A percentile compares a stretch with the other conserved stretches of the same genome.
These are phyloP conservation scores for Daldinia concentrica DNA, from an alignment of 495 filamentous ascomycete species.

Conservation along the genomic window DNA sequence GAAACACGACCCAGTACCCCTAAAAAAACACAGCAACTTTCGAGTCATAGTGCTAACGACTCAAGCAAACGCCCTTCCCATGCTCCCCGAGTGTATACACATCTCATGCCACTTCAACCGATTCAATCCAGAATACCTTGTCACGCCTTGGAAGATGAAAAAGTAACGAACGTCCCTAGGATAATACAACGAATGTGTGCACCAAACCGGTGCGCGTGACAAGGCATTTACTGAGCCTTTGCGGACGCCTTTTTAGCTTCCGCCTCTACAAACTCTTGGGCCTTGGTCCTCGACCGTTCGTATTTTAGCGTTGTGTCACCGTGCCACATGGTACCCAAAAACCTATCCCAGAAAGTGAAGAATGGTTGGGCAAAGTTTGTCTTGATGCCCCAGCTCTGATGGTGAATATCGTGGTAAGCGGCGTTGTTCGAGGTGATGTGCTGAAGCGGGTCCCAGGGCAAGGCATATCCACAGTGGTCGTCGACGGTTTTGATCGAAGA, in stretches of 20 bases:
- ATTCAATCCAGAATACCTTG: slow-evolving; percentile 33
- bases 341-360: slow-evolving; percentile 84
- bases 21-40: slow-evolving; percentile 7
- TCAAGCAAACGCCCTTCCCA: slow-evolving; percentile 34
- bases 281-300: slow-evolving; percentile 50
- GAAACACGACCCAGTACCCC: slow-evolving; percentile 8
- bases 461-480: slow-evolving; percentile 94
- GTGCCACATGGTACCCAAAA: slow-evolving; percentile 76
- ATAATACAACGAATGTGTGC: slow-evolving; percentile 47
- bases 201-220: slow-evolving; percentile 24
- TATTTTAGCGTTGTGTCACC: slow-evolving; percentile 62
- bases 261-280: slow-evolving; percentile 42
- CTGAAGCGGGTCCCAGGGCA: slow-evolving; percentile 95
- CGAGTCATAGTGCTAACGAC: slow-evolving; percentile 23
- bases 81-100: slow-evolving; percentile 32
- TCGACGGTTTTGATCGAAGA: slow-evolving; percentile 95
- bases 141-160: slow-evolving; percentile 29
- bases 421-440: slow-evolving; percentile 91
- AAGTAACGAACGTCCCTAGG: slow-evolving; percentile 39
- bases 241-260: slow-evolving; percentile 48
- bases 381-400: slow-evolving; percentile 99
- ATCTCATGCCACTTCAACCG: slow-evolving; percentile 34
- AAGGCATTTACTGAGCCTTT: slow-evolving; percentile 40
- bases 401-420: slow-evolving; percentile 95
- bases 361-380: slow-evolving; percentile 79